Percentiles rank a stretch among this genome's conserved stretches.
phyloP scores from a whole-genome alignment of 768 basidiomycete genomes.

The Mycena crocata region DNA sequence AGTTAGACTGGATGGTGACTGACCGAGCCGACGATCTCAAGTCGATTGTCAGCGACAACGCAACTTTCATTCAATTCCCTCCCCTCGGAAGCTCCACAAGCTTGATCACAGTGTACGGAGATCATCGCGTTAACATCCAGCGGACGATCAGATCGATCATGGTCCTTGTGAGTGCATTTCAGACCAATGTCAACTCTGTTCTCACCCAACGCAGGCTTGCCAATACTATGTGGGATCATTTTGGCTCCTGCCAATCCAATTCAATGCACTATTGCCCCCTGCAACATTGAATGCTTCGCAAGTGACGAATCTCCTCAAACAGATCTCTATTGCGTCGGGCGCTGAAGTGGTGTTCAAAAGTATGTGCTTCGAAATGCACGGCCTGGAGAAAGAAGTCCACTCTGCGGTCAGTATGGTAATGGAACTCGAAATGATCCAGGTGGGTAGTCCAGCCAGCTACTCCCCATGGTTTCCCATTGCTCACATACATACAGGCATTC shows the following conservation, averaged over 20 bases:
- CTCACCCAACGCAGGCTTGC: slow-evolving; percentile 72
- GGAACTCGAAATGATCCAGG: slow-evolving; percentile 94
- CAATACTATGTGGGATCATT: slow-evolving; percentile 97
- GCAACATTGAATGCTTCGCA: slow-evolving; percentile 84
- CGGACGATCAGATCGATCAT: slow-evolving; percentile 94
- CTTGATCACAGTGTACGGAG: slow-evolving; percentile 93
- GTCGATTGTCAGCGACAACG: slow-evolving; percentile 94
- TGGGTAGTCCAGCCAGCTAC: slow-evolving; percentile 43
- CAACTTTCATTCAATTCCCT: slow-evolving; percentile 94
- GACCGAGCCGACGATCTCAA: slow-evolving; percentile 95
- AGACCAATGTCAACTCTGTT: not conserved
- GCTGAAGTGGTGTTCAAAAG: slow-evolving; percentile 97
- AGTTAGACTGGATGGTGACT: slow-evolving; percentile 98
- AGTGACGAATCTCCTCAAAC: slow-evolving; percentile 86
- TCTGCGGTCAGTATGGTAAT: slow-evolving; percentile 86
- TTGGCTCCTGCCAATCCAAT: slow-evolving; percentile 94
- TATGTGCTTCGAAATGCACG: slow-evolving; percentile 98
- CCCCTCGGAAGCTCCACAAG: slow-evolving; percentile 93
- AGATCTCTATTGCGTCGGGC: slow-evolving; percentile 87
- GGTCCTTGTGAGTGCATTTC: slow-evolving; percentile 78
- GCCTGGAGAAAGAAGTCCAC: slow-evolving; percentile 91
- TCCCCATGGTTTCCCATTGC: slow-evolving; percentile 5
- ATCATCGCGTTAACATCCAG: slow-evolving; percentile 93
- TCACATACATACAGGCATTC: slow-evolving; percentile 68
- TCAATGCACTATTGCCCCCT: slow-evolving; percentile 90